These are phyloP conservation scores for Lenwebbia sp. DNA, from an alignment of 345 rosid species.

Conservation along the genomic window DNA sequence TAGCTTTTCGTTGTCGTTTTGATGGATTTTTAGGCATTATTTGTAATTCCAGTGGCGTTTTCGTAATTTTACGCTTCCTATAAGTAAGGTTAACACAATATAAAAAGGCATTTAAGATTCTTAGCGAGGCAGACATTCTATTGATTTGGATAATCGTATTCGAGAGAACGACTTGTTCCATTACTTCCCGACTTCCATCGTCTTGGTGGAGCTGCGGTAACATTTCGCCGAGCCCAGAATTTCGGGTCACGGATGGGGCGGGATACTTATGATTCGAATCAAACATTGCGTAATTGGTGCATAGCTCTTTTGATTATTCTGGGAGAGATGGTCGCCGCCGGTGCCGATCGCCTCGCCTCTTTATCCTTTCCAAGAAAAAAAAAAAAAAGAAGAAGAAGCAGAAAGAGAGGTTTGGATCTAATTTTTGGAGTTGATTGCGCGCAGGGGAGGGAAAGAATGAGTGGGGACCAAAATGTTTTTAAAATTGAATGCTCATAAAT, in stretches of 20 bases:
- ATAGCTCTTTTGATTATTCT: neutral
- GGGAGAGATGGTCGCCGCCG: too few species aligned
- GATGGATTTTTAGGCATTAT: too few species aligned
- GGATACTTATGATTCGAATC: neutral
- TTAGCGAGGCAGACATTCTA: too few species aligned
- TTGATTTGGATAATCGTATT: too few species aligned
- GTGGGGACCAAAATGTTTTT: neutral
- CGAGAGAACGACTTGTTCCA: too few species aligned
- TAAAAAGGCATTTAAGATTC: too few species aligned
- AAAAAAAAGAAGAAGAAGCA: too few species aligned
- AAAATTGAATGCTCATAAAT: neutral
- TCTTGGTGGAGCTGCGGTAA: neutral
- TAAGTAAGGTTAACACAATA: too few species aligned
- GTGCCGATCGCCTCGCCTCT: neutral
- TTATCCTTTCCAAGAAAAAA: too few species aligned
- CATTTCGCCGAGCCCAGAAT: neutral
- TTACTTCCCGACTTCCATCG: neutral
- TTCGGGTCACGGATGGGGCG: neutral
- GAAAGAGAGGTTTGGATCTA: neutral
- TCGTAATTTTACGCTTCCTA: too few species aligned
- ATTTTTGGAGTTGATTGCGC: neutral
- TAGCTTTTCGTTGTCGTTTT: too few species aligned
- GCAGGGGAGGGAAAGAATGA: neutral
- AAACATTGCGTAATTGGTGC: neutral
- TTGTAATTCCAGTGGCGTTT: too few species aligned